phyloP scores from a whole-genome alignment of 805 yeast species.

The Scheffersomyces amazonensis region DNA sequence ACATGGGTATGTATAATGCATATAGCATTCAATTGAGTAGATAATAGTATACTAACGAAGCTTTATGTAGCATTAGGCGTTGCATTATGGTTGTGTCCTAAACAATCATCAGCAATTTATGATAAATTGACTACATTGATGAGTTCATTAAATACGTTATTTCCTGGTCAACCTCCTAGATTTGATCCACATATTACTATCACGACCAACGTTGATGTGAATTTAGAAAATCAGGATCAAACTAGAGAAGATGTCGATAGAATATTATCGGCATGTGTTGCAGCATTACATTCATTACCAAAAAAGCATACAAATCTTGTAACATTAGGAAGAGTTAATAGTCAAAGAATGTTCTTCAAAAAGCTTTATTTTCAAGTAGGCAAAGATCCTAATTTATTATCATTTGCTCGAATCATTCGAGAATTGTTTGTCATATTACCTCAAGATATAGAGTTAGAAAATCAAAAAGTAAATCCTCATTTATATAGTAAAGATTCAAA shows the following conservation, averaged over 20 bases:
- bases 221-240: slow-evolving; percentile 28
- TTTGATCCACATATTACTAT: slow-evolving; percentile 80
- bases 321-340: slow-evolving; percentile 39
- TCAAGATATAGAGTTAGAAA: slow-evolving; percentile 31
- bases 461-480: slow-evolving; percentile 34
- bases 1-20: slow-evolving; percentile 14
- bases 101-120: slow-evolving; percentile 46
- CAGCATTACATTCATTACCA: slow-evolving; percentile 48
- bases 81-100: slow-evolving; percentile 79
- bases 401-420: slow-evolving; percentile 54
- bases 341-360: slow-evolving; percentile 50
- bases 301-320: slow-evolving; percentile 39
- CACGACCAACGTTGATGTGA: slow-evolving; percentile 55
- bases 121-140: slow-evolving; percentile 59
- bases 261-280: slow-evolving; percentile 55
- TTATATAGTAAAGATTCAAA: slow-evolving; percentile 31
- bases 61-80: slow-evolving; percentile 29
- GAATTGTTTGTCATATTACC: slow-evolving; percentile 55
- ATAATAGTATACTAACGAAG: slow-evolving; percentile 3
- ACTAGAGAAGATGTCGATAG: slow-evolving; percentile 56
- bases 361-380: slow-evolving; percentile 50
- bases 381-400: slow-evolving; percentile 44
- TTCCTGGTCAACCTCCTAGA: slow-evolving; percentile 61
- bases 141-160: slow-evolving; percentile 65
- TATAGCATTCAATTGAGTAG: not conserved